Base-by-base conservation (phyloP, 2,329 filamentous ascomycete genomes). In the Xylariaceae sp. region DNA sequence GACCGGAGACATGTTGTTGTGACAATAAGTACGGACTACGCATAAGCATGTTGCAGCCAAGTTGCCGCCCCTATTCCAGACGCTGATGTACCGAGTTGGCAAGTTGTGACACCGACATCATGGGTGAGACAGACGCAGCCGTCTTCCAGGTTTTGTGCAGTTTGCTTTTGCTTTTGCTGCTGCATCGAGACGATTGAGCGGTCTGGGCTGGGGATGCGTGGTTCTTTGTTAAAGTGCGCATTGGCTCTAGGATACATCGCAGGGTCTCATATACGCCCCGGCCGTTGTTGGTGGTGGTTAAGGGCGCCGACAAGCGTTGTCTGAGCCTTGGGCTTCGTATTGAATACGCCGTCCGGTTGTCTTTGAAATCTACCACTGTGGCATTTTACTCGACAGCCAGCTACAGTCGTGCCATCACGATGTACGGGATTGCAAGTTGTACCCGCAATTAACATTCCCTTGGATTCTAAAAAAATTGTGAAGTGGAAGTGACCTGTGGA, bases 171-270 rank as follows among this genome's bases (percentile, higher is more conserved):
- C 42, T 50, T 59, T 57, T 54, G 33, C 50, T 31, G 41, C 46
- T 38, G 31, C 47, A 6, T 48, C 42, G 19, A 47, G 42, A 44
- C 53, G 34, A 53, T 55, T 50, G 50, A 50, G 18, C 44, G 46
- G 53, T 53, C 52, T 53, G 22, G 49, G 45, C 47, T 42, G 45
- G 31, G 45, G 43, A 57, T 57, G 55, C 53, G 52, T 57, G 55
- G 55, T 57, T 55, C 55, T 53, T 57, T 57, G n/a, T 56, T 50
- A 44, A 31, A 48, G 5, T 19, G 17, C 38, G 44, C 31, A 18
- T 28, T 38, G 44, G 48, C 22, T 38, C 49, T 46, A 16, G 42
- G 46, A 22, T 22, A 52, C 43, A 53, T 43, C 45, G 52, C 22
- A 19, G 43, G 31, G 49, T 16, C 22, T 7, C 22, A 28, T 28